Evolutionary conservation across 768 basidiomycete genomes (phyloP), one percentile per base, ranked within the genome.

Genomic region (Daedalea quercina): DNA sequence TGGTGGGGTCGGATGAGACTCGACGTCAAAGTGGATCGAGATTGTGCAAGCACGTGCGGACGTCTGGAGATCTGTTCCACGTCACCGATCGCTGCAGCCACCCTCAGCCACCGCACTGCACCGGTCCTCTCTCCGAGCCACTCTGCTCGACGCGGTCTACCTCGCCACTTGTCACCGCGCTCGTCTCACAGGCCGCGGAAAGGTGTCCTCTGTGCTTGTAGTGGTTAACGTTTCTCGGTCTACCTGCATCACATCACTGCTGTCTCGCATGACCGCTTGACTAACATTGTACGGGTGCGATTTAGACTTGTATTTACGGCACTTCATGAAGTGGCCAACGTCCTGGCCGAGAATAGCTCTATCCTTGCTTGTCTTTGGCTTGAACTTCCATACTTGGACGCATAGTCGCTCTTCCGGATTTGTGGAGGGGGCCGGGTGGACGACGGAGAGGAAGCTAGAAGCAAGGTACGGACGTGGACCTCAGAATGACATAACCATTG

Each of bases 331-430:
- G 57, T 62, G 58, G 64, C 62, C 58, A 35, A 50, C 50, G 22
- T 47, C 57, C 46, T 68, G 67, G 64, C 63, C 64, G 47, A 54
- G 51, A 43, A 52, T 61, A 49, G 50, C 66, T 24, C 53, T 68
- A 31, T 54, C 65, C 28, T 56, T 69, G n/a, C 54, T 67, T 20
- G 20, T 68, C 43, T 51, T 64, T 33, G 56, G 53, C 41, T 57
- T 66, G 20, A 63, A 66, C 47, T 54, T 52, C 46, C 55, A 53
- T n/a, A 41, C 50, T 54, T 63, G 60, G 55, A 57, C 57, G 31
- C 44, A 54, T 44, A 43, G 50, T 19, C 46, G 13, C 25, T 24
- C 37, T 34, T 23, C 49, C 51, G 54, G 50, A 20, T 48, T 55
- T 15, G 57, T 54, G 11, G 55, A 56, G 20, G 60, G 53, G 22